These are phyloP conservation scores for Pythium inflatum DNA, from an alignment of 352 stramenopile species.

Conservation along the genomic window DNA sequence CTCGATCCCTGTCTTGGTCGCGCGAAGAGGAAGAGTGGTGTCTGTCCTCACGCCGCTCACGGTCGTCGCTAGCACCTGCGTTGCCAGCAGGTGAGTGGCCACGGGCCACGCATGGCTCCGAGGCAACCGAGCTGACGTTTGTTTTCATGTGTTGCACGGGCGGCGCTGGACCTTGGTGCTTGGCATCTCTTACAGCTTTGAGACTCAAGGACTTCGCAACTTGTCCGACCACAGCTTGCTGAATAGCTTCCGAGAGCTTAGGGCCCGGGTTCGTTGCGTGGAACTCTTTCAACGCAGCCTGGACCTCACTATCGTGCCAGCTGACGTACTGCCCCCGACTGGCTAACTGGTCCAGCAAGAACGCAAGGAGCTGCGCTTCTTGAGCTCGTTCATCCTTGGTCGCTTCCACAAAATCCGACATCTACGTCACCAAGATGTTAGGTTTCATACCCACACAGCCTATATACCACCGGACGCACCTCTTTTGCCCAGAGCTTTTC, in stretches of 20 bases:
- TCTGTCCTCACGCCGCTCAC: neutral
- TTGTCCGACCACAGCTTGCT: slow-evolving; percentile 25
- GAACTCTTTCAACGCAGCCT: slow-evolving; percentile 9
- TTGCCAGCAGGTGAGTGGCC: neutral
- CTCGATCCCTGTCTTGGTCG: slow-evolving; percentile 7
- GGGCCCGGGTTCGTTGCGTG: neutral
- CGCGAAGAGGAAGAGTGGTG: neutral
- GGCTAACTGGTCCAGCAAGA: slow-evolving; percentile 23
- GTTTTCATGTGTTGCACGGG: neutral
- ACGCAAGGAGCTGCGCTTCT: slow-evolving; percentile 11
- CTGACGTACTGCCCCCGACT: slow-evolving; percentile 18
- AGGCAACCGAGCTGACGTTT: no score
- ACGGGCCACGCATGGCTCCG: no score
- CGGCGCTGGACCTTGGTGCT: neutral
- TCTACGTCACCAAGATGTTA: no score
- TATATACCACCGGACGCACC: slow-evolving; percentile 7
- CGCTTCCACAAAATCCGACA: slow-evolving; percentile 25
- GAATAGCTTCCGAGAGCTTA: slow-evolving; percentile 14
- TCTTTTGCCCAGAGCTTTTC: slow-evolving; percentile 41
- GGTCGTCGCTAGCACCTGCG: neutral
- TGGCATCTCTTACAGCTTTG: neutral
- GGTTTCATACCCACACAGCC: no score
- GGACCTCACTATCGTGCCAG: slow-evolving; percentile 27
- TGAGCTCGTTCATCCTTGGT: slow-evolving; percentile 28
- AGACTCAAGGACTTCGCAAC: slow-evolving; percentile 24